A percentile compares a stretch with the other conserved stretches of the same genome.
Evolutionary conservation across 805 yeast genomes (phyloP).

Genomic region (Monosporozyma solicola): DNA sequence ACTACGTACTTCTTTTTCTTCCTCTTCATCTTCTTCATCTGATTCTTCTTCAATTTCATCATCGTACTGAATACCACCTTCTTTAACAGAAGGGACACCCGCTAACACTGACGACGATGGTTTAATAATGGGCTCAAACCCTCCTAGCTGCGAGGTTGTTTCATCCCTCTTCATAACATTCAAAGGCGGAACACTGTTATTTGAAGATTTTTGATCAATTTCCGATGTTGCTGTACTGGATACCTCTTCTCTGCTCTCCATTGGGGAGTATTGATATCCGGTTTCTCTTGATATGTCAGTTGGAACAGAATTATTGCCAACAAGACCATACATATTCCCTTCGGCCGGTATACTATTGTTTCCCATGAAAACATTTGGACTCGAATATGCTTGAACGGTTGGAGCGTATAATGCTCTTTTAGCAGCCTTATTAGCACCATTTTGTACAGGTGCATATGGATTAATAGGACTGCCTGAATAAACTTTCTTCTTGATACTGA

Average conservation of each 20-base stretch:
- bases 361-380: not conserved
- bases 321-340: not conserved
- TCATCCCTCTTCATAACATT: not conserved
- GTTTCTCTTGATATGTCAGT: not conserved
- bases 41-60: constrained; percentile 39
- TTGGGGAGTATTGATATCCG: not conserved
- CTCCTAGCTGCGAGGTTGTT: constrained; percentile 5
- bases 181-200: not conserved
- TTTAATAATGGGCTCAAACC: constrained; percentile 25
- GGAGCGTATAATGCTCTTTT: constrained; percentile 8
- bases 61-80: constrained; percentile 37
- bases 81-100: constrained; percentile 3
- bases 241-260: not conserved
- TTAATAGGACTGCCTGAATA: not conserved
- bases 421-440: not conserved
- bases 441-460: constrained; percentile 5
- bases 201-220: not conserved
- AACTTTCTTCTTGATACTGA: not conserved
- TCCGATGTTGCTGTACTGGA: not conserved
- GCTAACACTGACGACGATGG: constrained; percentile 14
- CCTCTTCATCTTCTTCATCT: constrained; percentile 29
- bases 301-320: not conserved
- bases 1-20: constrained; percentile 1
- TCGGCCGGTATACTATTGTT: not conserved
- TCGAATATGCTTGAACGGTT: not conserved